These are phyloP conservation scores for Colletotrichum somersetense DNA, from an alignment of 2,329 filamentous ascomycete species.

Conservation along the genomic window DNA sequence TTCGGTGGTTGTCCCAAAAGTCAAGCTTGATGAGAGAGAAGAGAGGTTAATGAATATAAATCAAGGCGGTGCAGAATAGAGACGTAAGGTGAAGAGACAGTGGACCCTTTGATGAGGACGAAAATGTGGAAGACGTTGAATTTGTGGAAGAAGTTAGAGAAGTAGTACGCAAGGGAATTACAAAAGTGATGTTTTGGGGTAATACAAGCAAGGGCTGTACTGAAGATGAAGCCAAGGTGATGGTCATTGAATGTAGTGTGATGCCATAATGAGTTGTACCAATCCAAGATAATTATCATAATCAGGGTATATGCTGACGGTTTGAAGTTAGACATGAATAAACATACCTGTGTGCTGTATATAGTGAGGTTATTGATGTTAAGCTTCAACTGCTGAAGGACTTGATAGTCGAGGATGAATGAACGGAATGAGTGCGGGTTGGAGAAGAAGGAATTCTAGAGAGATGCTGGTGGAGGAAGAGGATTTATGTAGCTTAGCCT, in stretches of 20 bases:
- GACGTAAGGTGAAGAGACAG: no score
- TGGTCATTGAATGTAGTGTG: no score
- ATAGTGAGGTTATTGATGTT: slow-evolving; percentile 3
- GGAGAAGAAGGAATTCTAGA: no score
- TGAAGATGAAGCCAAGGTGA: not conserved
- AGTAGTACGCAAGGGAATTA: no score
- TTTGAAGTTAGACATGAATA: not conserved
- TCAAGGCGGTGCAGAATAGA: no score
- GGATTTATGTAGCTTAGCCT: not conserved
- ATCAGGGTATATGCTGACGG: not conserved
- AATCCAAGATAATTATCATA: not conserved
- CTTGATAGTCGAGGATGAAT: not conserved
- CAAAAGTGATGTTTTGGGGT: not conserved
- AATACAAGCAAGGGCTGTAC: no score
- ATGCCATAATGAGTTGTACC: no score
- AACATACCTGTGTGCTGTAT: slow-evolving; percentile 2
- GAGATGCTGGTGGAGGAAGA: not conserved
- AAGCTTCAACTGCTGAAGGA: not conserved
- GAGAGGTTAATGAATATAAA: not conserved
- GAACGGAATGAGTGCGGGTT: not conserved
- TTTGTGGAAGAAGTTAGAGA: not conserved
- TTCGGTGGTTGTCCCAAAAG: no score
- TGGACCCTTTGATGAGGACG: not conserved
- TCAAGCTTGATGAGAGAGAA: not conserved
- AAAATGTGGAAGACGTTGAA: not conserved